Conservation (phyloP, 2,329 filamentous ascomycete genomes). For the Ascochyta viciae-villosae region DNA sequence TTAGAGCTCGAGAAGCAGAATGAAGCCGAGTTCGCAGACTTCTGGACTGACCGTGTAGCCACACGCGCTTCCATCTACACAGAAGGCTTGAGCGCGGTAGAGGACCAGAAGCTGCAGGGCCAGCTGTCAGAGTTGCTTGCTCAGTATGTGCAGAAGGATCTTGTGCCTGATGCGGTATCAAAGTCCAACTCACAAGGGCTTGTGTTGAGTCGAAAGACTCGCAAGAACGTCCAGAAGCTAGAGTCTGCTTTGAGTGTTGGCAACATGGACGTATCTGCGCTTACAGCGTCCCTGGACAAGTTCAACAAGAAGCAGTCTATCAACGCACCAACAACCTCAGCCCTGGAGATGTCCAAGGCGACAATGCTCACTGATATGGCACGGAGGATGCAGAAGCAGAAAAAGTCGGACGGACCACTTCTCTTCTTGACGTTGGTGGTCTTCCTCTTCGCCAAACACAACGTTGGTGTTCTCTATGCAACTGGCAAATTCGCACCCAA, state of each 20-base stretch:
- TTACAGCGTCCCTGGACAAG: conserved; percentile 35
- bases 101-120: conserved; percentile 41
- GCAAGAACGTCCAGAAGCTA: conserved; percentile 41
- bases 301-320: conserved; percentile 46
- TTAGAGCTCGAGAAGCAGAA: conserved; percentile 36
- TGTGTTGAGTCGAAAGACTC: conserved; percentile 39
- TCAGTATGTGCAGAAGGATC: conserved; percentile 40
- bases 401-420: conserved; percentile 43
- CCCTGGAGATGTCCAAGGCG: conserved; percentile 31
- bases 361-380: conserved; percentile 42
- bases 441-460: conserved; percentile 39
- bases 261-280: conserved; percentile 17
- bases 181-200: conserved; percentile 43
- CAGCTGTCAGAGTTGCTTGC: conserved; percentile 45
- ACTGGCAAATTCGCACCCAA: conserved; percentile 52
- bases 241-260: conserved; percentile 28
- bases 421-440: conserved; percentile 49
- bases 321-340: conserved; percentile 1
- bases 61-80: conserved; percentile 37
- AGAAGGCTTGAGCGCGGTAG: conserved; percentile 29
- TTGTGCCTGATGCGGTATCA: conserved; percentile 41
- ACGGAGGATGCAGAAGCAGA: conserved; percentile 44
- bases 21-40: conserved; percentile 38
- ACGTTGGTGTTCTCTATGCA: conserved; percentile 48
- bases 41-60: conserved; percentile 44